These are phyloP conservation scores for Cryptococcus floricola DNA, from an alignment of 1,284 basidiomycete species.

Conservation along the genomic window DNA sequence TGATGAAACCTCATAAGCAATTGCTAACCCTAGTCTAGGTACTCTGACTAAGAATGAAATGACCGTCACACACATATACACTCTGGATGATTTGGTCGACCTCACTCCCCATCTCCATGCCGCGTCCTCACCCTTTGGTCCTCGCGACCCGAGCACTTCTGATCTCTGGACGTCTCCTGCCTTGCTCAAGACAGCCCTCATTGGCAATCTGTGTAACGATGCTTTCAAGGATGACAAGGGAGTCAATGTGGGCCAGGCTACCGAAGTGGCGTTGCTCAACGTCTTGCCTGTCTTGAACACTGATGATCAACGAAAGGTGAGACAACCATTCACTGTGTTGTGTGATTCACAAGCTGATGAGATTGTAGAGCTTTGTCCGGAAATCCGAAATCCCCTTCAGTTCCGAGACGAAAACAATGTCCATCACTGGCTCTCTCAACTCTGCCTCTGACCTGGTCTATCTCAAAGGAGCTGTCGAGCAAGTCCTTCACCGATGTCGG, in stretches of 20 bases:
- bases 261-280: slow-evolving; percentile 88
- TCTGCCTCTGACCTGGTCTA: slow-evolving; percentile 69
- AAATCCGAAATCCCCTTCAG: slow-evolving; percentile 80
- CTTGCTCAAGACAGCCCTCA: slow-evolving; percentile 68
- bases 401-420: slow-evolving; percentile 91
- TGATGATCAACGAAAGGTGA: slow-evolving; percentile 65
- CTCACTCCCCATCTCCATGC: slow-evolving; percentile 57
- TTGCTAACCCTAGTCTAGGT: slow-evolving; percentile 53
- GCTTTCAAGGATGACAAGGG: slow-evolving; percentile 66
- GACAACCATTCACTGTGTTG: slow-evolving; percentile 27
- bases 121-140: slow-evolving; percentile 52
- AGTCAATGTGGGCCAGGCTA: slow-evolving; percentile 78
- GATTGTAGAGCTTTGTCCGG: slow-evolving; percentile 60
- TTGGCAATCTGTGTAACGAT: slow-evolving; percentile 57
- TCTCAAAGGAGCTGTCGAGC: slow-evolving; percentile 88
- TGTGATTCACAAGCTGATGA: background rate
- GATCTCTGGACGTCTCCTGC: slow-evolving; percentile 38
- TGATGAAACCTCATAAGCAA: background rate
- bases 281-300: slow-evolving; percentile 68
- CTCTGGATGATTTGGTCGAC: slow-evolving; percentile 72
- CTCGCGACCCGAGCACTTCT: slow-evolving; percentile 57
- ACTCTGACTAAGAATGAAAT: slow-evolving; percentile 95
- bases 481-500: slow-evolving; percentile 76
- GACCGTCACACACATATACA: slow-evolving; percentile 83
- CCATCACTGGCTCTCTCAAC: slow-evolving; percentile 66